Conservation (phyloP, 2,329 filamentous ascomycete species). For the Arachnomyces sp. region DNA sequence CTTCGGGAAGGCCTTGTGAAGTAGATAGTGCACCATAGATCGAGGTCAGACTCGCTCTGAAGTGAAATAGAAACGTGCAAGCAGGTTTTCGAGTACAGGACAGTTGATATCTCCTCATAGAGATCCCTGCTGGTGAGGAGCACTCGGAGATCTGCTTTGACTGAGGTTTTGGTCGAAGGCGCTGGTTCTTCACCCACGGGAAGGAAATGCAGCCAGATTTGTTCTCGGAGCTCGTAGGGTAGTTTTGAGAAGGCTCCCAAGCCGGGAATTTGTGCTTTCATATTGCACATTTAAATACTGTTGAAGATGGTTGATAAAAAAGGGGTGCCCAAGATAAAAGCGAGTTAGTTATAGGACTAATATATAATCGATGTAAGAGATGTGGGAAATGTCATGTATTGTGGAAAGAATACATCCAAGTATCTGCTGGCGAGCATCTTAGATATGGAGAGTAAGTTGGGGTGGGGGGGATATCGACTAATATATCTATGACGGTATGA, state of each 20-base stretch:
- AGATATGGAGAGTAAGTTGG: too few species aligned
- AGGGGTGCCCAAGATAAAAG: too few species aligned
- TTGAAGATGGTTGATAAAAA: too few species aligned
- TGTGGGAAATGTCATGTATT: too few species aligned
- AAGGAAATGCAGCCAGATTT: conserved; percentile 9
- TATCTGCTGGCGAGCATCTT: too few species aligned
- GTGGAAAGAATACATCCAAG: too few species aligned
- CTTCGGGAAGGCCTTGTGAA: not conserved
- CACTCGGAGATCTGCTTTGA: conserved; percentile 5
- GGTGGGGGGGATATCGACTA: too few species aligned
- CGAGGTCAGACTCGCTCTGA: not conserved
- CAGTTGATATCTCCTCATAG: conserved; percentile 8
- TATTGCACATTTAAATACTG: too few species aligned
- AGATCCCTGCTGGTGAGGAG: conserved; percentile 3
- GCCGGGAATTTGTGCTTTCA: not conserved
- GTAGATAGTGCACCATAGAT: conserved; percentile 1
- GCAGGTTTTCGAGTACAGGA: conserved; percentile 4
- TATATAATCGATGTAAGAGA: too few species aligned
- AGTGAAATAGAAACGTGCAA: conserved; percentile 6
- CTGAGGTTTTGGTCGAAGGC: not conserved
- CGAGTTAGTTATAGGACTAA: too few species aligned
- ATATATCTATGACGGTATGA: too few species aligned
- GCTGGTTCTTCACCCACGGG: not conserved
- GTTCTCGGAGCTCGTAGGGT: conserved; percentile 9
- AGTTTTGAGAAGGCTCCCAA: conserved; percentile 6